These are phyloP conservation scores for Aspergillus viridinutans DNA, from an alignment of 2,329 filamentous ascomycete genomes.

Conservation along the genomic window DNA sequence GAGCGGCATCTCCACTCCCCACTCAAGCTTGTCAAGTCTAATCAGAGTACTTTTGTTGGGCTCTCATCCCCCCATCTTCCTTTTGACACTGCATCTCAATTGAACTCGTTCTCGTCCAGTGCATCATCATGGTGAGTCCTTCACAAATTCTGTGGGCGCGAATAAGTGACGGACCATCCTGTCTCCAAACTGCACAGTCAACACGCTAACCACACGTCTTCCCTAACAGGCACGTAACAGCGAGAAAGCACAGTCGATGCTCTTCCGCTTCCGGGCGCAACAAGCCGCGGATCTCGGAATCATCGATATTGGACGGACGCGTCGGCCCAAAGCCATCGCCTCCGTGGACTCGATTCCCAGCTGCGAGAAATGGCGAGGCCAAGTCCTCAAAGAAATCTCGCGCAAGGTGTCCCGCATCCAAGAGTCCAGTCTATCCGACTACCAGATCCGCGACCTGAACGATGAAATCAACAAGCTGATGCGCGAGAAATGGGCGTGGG, in stretches of 20 bases:
- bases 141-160: not conserved
- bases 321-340: conserved; percentile 87
- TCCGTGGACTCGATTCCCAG: conserved; percentile 75
- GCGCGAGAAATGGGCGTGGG: conserved; percentile 99
- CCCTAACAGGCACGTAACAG: conserved; percentile 77
- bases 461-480: conserved; percentile 99
- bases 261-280: conserved; percentile 97
- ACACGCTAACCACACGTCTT: conserved; percentile 15
- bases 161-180: not conserved
- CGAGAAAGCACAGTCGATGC: conserved; percentile 99
- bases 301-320: conserved; percentile 84
- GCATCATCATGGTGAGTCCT: conserved; percentile 27
- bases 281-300: conserved; percentile 95
- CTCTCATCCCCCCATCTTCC: conserved; percentile 15
- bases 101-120: conserved; percentile 14
- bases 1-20: conserved; percentile 11
- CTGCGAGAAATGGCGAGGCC: conserved; percentile 97
- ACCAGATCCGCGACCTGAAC: conserved; percentile 95
- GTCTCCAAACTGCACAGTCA: not conserved
- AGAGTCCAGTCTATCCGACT: conserved; percentile 85
- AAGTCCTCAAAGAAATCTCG: conserved; percentile 93
- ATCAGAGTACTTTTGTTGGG: conserved; percentile 9
- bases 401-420: conserved; percentile 97
- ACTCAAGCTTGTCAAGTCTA: conserved; percentile 21
- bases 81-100: conserved; percentile 10